These are phyloP conservation scores for Coemansia aciculifera DNA, from an alignment of 192 early-diverging fungal genomes.

Conservation along the genomic window DNA sequence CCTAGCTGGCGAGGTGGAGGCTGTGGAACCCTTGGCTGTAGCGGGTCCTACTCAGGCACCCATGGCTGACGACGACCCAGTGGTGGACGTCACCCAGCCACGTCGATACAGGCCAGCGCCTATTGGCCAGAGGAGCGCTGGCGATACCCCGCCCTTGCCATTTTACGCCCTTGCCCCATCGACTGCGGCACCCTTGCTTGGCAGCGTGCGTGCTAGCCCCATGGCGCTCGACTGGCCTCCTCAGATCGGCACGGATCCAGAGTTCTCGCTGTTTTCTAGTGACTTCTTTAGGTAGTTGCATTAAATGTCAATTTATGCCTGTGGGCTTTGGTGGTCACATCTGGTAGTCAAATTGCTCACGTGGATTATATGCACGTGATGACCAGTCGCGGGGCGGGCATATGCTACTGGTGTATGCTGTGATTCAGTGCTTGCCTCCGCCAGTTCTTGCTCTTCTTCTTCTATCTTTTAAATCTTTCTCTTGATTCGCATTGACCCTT, in stretches of 20 bases:
- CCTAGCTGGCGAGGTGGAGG: not conserved
- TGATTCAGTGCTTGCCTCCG: too few relatives aligned
- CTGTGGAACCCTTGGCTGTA: not conserved
- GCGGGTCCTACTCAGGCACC: not conserved
- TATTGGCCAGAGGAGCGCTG: constrained; percentile 17
- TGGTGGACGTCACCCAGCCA: constrained; percentile 16
- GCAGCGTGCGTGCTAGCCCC: constrained; percentile 1
- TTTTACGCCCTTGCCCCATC: not conserved
- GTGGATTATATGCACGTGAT: constrained; percentile 17
- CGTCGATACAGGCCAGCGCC: constrained; percentile 26
- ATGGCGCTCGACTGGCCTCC: not conserved
- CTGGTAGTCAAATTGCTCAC: constrained; percentile 12
- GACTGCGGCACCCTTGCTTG: not conserved
- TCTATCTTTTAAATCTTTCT: too few relatives aligned
- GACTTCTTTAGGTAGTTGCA: constrained; percentile 6
- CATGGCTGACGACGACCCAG: constrained; percentile 10
- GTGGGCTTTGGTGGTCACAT: not conserved
- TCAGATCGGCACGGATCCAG: constrained; percentile 1
- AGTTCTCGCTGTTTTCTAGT: constrained; percentile 21
- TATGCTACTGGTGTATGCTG: not conserved
- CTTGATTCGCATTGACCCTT: not conserved
- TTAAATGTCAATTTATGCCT: not conserved
- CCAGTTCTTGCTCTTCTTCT: too few relatives aligned
- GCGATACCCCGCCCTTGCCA: not conserved
- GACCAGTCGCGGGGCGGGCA: not conserved